Percentiles rank a stretch among this genome's conserved stretches.
phyloP scores from a whole-genome alignment of 1,139 yeast species.

The Saccharomyces hybrid region DNA sequence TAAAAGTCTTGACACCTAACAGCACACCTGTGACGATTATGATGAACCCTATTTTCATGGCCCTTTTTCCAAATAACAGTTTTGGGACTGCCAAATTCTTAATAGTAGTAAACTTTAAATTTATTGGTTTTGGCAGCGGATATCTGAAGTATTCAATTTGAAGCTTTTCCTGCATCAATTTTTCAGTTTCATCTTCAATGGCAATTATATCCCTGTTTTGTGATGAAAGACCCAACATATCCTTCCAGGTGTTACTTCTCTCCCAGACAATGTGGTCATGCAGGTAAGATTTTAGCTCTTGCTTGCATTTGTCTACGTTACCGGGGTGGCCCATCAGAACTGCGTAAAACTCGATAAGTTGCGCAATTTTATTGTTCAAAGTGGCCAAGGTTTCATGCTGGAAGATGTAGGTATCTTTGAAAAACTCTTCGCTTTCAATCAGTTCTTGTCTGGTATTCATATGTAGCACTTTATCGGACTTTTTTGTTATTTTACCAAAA shows the following conservation, averaged over 20 bases:
- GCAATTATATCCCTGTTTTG: slow-evolving; percentile 31
- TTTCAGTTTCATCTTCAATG: slow-evolving; percentile 11
- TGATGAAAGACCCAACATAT: slow-evolving; percentile 56
- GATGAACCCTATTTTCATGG: slow-evolving; percentile 42
- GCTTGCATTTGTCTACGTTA: slow-evolving; percentile 8
- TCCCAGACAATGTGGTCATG: slow-evolving; percentile 74
- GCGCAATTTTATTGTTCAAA: slow-evolving; percentile 43
- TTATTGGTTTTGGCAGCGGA: slow-evolving; percentile 33
- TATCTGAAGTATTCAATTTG: slow-evolving; percentile 29
- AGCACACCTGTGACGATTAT: slow-evolving; percentile 41
- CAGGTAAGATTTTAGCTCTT: slow-evolving; percentile 50
- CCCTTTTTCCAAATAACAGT: slow-evolving; percentile 34
- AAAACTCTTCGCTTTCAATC: slow-evolving; percentile 39
- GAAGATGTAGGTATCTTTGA: slow-evolving; percentile 42
- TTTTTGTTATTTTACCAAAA: slow-evolving; percentile 62
- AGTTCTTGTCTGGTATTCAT: slow-evolving; percentile 41
- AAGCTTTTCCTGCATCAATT: slow-evolving; percentile 6
- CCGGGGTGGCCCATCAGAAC: slow-evolving; percentile 31
- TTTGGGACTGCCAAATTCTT: slow-evolving; percentile 33
- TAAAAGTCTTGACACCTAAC: slow-evolving; percentile 50
- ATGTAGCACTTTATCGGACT: slow-evolving; percentile 58
- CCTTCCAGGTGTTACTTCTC: slow-evolving; percentile 66
- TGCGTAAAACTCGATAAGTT: slow-evolving; percentile 43
- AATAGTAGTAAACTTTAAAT: slow-evolving; percentile 34
- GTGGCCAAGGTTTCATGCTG: slow-evolving; percentile 36